Evolutionary conservation across 177 flowering plant genomes (phyloP), one percentile per base, ranked within the genome.

Genomic region (Vitis hybrid): DNA sequence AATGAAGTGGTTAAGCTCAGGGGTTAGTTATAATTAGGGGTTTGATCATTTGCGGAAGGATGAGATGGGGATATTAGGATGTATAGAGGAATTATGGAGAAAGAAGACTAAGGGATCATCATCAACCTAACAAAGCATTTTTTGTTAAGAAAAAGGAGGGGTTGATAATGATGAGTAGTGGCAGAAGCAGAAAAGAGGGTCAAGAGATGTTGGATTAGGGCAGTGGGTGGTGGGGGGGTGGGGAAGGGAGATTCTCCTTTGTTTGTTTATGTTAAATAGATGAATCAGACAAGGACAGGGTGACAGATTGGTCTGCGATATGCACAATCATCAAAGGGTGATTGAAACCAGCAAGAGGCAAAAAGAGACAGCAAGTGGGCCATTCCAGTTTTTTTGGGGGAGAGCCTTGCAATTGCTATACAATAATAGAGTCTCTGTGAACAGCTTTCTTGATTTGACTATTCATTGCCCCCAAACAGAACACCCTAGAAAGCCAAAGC

Each of bases 321-420:
- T 77, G 79, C 81, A 71, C 79, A 80, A 83, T 84, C 81, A 88
- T 83, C 79, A 77, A 76, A 82, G 82, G 60, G 81, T 81, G 84
- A 85, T 86, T 82, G 80, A 80, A 80, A 77, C 68, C 77, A 79
- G 78, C 74, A 76, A 68, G 72, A 72, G 77, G 76, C 68, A 71
- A 79, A 76, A 80, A 74, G 78, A 74, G 83, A 79, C 73, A 80
- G 70, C 71, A 66, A 52, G 85, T 83, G 87, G 88, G 85, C 74
- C 86, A 81, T 62, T 66, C 68, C 74, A 54, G 63, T 66, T 71
- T 70, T 76, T 65, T 61, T 60, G 77, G 76, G 66, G 69, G 67
- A 68, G 83, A 65, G 50, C 14, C 69, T 68, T 69, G 65, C 52
- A 10, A 62, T 50, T 54, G 22, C 14, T 50, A 13, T 67, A 77